Percentiles rank a stretch among this genome's conserved stretches.
phyloP scores from a whole-genome alignment of 2,329 filamentous ascomycete species.

The Pyrenochaeta sp. region DNA sequence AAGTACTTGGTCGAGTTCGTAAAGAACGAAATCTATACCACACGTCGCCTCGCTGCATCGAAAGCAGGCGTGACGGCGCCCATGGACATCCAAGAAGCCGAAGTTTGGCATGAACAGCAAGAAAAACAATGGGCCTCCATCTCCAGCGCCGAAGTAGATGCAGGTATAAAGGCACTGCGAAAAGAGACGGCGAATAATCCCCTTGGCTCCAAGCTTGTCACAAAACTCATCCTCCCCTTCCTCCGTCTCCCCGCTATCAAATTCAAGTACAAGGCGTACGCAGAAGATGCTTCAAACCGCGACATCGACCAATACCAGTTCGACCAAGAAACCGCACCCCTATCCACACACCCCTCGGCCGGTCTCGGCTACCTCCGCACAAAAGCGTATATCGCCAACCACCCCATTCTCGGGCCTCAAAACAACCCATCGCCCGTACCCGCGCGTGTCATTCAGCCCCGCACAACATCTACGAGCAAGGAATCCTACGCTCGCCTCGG shows the following conservation, averaged over 20 bases:
- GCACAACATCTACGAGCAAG: slow-evolving; percentile 15
- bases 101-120: slow-evolving; percentile 23
- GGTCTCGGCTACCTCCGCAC: slow-evolving; percentile 69
- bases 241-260: slow-evolving; percentile 62
- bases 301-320: slow-evolving; percentile 38
- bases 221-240: slow-evolving; percentile 61
- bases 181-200: slow-evolving; percentile 58
- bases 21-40: slow-evolving; percentile 44
- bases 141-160: slow-evolving; percentile 32
- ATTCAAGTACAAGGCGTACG: slow-evolving; percentile 33
- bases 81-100: slow-evolving; percentile 35
- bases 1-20: slow-evolving; percentile 40
- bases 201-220: slow-evolving; percentile 61
- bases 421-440: slow-evolving; percentile 60
- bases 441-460: slow-evolving; percentile 64
- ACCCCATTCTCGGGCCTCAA: slow-evolving; percentile 69
- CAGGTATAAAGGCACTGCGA: slow-evolving; percentile 50
- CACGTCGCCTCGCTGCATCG: slow-evolving; percentile 30
- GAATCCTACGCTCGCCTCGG: slow-evolving; percentile 50
- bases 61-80: slow-evolving; percentile 24
- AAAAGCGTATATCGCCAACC: slow-evolving; percentile 64
- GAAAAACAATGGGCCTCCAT: slow-evolving; percentile 40
- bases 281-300: slow-evolving; percentile 35
- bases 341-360: slow-evolving; percentile 71
- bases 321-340: slow-evolving; percentile 51